phyloP scores from a whole-genome alignment of 2,329 filamentous ascomycete genomes.

The Talaromyces sp. region DNA sequence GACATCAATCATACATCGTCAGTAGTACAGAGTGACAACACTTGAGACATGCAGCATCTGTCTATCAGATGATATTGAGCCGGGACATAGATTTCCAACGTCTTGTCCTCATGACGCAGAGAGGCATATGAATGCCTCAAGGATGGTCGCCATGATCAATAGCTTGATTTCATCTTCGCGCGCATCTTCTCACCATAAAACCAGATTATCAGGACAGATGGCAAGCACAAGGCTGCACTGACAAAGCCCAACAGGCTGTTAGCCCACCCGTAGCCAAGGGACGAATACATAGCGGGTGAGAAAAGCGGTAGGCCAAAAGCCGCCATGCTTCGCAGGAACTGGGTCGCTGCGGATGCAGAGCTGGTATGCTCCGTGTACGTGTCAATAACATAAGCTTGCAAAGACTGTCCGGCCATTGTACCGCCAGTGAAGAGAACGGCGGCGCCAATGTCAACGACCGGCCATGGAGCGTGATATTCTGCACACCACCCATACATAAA shows the following conservation, averaged over 20 bases:
- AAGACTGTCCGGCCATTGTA: background rate
- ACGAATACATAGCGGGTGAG: conserved; percentile 49
- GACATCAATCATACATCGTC: background rate
- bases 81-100: background rate
- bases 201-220: conserved; percentile 47
- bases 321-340: conserved; percentile 53
- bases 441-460: background rate
- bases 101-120: background rate
- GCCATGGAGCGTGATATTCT: conserved; percentile 46
- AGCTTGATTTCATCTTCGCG: conserved; percentile 1
- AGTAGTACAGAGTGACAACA: background rate
- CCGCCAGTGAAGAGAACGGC: background rate
- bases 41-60: background rate
- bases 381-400: background rate
- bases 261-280: conserved; percentile 48
- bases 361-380: conserved; percentile 41
- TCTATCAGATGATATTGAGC: background rate
- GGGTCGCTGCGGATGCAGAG: conserved; percentile 49
- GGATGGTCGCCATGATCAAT: background rate
- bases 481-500: conserved; percentile 62
- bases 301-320: conserved; percentile 60
- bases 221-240: conserved; percentile 36
- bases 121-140: background rate
- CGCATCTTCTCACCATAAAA: conserved; percentile 34
- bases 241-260: conserved; percentile 54